Conservation (phyloP, 257 asterid genomes). For the Solanum verrucosum region DNA sequence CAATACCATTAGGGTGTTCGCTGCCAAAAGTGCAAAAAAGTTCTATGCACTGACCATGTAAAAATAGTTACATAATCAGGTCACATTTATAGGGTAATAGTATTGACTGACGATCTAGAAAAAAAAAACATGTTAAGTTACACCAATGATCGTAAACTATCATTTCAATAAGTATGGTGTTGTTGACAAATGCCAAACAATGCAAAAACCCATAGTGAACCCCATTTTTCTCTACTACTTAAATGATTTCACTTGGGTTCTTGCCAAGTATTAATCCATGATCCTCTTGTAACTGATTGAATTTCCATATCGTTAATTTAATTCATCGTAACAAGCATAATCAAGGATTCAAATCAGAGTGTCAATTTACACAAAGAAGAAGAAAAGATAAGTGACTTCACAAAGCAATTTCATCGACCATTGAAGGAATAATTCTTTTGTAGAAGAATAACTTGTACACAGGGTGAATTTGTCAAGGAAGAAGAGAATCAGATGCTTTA, state of each 20-base stretch:
- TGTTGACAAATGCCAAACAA: not conserved
- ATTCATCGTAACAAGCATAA: not conserved
- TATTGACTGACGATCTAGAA: not conserved
- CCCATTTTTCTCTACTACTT: not conserved
- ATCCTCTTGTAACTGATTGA: not conserved
- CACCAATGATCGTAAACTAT: not conserved
- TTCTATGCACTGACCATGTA: not conserved
- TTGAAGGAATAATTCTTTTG: not conserved
- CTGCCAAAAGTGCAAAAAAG: not conserved
- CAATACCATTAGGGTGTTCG: not conserved
- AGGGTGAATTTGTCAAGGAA: not conserved
- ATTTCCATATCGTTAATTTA: not conserved
- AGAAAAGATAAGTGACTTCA: not conserved
- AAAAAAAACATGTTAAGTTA: not conserved
- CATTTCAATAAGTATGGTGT: not conserved
- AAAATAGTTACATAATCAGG: not conserved
- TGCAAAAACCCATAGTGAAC: not conserved
- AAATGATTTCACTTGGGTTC: not conserved
- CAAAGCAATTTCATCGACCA: not conserved
- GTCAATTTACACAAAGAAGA: not conserved
- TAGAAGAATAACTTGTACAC: not conserved
- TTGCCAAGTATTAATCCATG: not conserved
- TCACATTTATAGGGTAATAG: not conserved
- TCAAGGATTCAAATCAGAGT: not conserved
- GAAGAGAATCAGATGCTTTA: not conserved